Base-by-base conservation (phyloP, 129 eudicot species). In the Artemisia argyi region DNA sequence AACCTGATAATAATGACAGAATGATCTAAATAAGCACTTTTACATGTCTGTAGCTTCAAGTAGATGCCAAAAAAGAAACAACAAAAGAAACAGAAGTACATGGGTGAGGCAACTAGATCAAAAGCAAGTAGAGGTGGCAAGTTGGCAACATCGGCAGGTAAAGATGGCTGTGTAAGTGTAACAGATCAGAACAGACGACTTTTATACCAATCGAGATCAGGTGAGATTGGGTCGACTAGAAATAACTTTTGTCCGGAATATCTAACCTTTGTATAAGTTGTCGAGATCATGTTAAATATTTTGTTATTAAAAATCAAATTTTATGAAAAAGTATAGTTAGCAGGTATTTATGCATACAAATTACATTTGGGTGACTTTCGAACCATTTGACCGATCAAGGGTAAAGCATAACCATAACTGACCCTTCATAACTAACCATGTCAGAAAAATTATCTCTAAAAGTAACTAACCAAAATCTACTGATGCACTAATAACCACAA, bases 1-100 rank as follows among this genome's bases (percentile, higher is more conserved):
- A 65, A 92, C 87, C 98, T 92, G 79, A 78, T 15, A 14, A 83
- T n/a, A 81, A 76, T 39, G 65, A 70, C 51, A 51, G 50, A 49
- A 66, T 18, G 52, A 83, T 47, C 10, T 52, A 59, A 42, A 57
- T 64, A 66, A 54, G 44, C 17, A n/a, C 28, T 54, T 62, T 51
- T 32, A 18, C 44, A 30, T 13, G 3, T 32, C 17, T 16, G 20
- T 44, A 52, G 42, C 64, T 65, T 49, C 76, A 46, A n/a, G 42
- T 19, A 20, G 32, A 49, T 72, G 58, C 67, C 49, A 5, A 26
- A 7, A 63, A 11, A 61, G 7, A 80, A 68, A 61, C 30, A 55
- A 42, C 53, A 63, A 28, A 44, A 42, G 10, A 42, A 5, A 68
- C 58, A 53, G 6, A 42, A 73, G 2, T 42, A 16, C 48, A 56